Conservation (phyloP, 192 early-diverging fungal genomes). For the Entrophospora sp. region DNA sequence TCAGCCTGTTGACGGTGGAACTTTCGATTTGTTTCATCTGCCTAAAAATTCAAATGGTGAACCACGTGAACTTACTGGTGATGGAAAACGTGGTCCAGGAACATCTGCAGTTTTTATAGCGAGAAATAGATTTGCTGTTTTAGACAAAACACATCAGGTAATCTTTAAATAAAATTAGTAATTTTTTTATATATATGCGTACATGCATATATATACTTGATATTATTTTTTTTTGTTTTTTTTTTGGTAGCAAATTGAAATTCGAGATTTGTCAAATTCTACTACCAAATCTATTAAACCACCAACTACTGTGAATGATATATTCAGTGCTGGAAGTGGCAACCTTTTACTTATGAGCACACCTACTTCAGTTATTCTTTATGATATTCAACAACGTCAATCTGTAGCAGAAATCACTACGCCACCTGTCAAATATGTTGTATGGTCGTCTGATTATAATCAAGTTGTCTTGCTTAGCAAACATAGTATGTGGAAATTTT, state of each 20-base stretch:
- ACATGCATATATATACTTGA: neutral
- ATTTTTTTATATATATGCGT: neutral
- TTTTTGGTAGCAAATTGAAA: slow-evolving; percentile 65
- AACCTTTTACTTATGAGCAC: slow-evolving; percentile 75
- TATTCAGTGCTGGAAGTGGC: slow-evolving; percentile 82
- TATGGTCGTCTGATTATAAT: slow-evolving; percentile 85
- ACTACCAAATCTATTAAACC: slow-evolving; percentile 86
- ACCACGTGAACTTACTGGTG: slow-evolving; percentile 45
- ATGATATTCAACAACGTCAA: slow-evolving; percentile 78
- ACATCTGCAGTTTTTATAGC: slow-evolving; percentile 86
- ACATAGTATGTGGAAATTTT: slow-evolving; percentile 67
- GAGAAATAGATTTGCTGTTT: slow-evolving; percentile 94
- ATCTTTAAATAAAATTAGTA: neutral
- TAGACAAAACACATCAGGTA: slow-evolving; percentile 71
- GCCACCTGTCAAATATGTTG: slow-evolving; percentile 85
- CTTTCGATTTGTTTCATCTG: slow-evolving; percentile 82
- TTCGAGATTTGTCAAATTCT: slow-evolving; percentile 81
- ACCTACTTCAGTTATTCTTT: slow-evolving; percentile 79
- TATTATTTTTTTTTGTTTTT: neutral
- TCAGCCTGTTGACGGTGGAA: slow-evolving; percentile 75
- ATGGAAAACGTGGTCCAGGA: slow-evolving; percentile 74
- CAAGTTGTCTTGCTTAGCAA: slow-evolving; percentile 90
- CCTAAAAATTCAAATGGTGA: slow-evolving; percentile 65
- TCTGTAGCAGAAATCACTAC: slow-evolving; percentile 70
- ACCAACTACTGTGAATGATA: slow-evolving; percentile 68